These are phyloP conservation scores for Diospyros lotus DNA, from an alignment of 148 eudicot genomes.

Conservation along the genomic window DNA sequence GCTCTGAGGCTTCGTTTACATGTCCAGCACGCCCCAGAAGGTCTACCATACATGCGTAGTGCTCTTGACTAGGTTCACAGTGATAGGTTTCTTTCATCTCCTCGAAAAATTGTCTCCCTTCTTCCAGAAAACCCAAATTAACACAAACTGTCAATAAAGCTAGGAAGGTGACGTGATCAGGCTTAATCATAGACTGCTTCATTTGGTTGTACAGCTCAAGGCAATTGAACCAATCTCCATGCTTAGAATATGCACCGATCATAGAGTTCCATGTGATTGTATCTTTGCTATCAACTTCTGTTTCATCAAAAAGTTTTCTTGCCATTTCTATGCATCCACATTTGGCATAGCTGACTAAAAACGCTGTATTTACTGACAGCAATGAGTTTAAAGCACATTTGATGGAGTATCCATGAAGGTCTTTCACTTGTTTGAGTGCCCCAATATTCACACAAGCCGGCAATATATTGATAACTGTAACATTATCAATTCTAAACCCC, in stretches of 20 bases:
- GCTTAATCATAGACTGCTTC: slow-evolving; percentile 21
- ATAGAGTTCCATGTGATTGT: slow-evolving; percentile 33
- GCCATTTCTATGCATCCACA: slow-evolving; percentile 42
- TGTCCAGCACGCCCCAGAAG: slow-evolving; percentile 34
- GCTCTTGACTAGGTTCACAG: slow-evolving; percentile 30
- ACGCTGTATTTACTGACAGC: slow-evolving; percentile 24
- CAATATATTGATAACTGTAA: slow-evolving; percentile 21
- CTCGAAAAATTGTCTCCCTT: slow-evolving; percentile 24
- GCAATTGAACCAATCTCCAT: slow-evolving; percentile 30
- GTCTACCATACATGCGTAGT: slow-evolving; percentile 39
- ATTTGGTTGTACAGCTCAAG: slow-evolving; percentile 25
- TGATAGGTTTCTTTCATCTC: slow-evolving; percentile 30
- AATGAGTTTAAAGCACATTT: slow-evolving; percentile 21
- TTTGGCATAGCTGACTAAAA: slow-evolving; percentile 34
- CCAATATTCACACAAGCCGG: slow-evolving; percentile 37
- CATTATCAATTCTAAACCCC: slow-evolving; percentile 22
- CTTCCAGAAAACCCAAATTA: slow-evolving; percentile 27
- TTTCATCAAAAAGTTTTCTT: slow-evolving; percentile 28
- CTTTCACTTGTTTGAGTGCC: slow-evolving; percentile 27
- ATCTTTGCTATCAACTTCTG: slow-evolving; percentile 22
- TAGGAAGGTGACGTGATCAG: slow-evolving; percentile 32
- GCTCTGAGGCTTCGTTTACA: slow-evolving; percentile 25
- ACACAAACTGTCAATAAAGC: slow-evolving; percentile 37
- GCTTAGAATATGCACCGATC: slow-evolving; percentile 37
- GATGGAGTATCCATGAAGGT: slow-evolving; percentile 29